These are phyloP conservation scores for Xylaria curta DNA, from an alignment of 495 filamentous ascomycete genomes.

Conservation along the genomic window DNA sequence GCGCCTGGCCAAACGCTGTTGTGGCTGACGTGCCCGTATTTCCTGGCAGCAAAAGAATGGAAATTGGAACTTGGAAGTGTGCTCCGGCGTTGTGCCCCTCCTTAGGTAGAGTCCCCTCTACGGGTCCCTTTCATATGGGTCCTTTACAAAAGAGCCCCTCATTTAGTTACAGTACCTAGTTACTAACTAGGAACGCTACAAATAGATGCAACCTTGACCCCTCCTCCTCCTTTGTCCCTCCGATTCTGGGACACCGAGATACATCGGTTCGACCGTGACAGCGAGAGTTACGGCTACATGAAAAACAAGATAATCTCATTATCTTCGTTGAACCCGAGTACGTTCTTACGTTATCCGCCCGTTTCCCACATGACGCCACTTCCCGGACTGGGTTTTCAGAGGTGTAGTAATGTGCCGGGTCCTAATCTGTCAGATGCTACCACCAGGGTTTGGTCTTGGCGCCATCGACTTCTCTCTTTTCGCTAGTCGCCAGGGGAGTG, in stretches of 20 bases:
- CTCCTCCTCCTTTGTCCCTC: slow-evolving; percentile 17
- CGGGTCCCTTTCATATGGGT: slow-evolving; percentile 8
- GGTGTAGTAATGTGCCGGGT: slow-evolving; percentile 19
- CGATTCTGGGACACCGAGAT: background rate
- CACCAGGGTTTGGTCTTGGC: slow-evolving; percentile 17
- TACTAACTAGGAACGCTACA: background rate
- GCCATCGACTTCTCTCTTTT: background rate
- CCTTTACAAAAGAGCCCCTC: slow-evolving; percentile 5
- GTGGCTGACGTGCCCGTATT: background rate
- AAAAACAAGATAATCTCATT: background rate
- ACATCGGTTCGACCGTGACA: background rate
- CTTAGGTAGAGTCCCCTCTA: slow-evolving; percentile 5
- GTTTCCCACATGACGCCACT: slow-evolving; percentile 16
- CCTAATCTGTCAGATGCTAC: slow-evolving; percentile 20
- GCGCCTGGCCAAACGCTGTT: background rate
- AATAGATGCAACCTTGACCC: slow-evolving; percentile 4
- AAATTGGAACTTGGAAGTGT: background rate
- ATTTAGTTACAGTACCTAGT: background rate
- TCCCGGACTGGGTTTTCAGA: background rate
- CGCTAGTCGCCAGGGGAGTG: background rate
- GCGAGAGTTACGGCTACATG: background rate
- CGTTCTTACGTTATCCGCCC: slow-evolving; percentile 13
- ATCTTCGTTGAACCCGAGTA: slow-evolving; percentile 4
- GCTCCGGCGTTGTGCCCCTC: slow-evolving; percentile 5
- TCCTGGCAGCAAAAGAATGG: background rate